Base-by-base conservation (phyloP, 345 rosid species). In the Eutrema japonicum region DNA sequence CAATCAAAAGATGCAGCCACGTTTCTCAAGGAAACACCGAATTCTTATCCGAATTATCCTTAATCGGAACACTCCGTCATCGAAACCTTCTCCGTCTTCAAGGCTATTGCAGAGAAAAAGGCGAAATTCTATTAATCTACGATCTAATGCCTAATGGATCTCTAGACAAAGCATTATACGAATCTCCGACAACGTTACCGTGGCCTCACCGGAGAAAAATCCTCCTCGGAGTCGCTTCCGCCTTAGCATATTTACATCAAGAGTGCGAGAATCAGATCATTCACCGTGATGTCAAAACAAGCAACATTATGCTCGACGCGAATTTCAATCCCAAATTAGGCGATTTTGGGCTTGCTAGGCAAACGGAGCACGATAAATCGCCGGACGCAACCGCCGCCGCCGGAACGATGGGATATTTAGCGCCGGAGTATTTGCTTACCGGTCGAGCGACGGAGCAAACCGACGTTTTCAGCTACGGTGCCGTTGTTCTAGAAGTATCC, bases 401-500 rank as follows among this genome's bases (percentile, higher is more conserved):
- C 0, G 99, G 99, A 6, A 96, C 99, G 26, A 92, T 96, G 99
- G 99, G 99, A 18, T 96, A 96, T 60, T 79, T 96, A 45, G 99
- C 99, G 12, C 99, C 99, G 2, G 99, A 96, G 68, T 96, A 96
- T 72, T 78, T 96, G 5, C 60, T 85, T 6, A 96, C 99, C 1
- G 98, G 99, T 32, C 83, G 98, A 72, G 99, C 98, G 0, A 82
- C 88, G 0, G 99, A 92, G 60, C 90, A 92, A 79, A 89, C 97
- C 3, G 99, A 96, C 42, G 96, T 89, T 53, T 96, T 86, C 40
- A 96, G 99, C 73, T 96, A 83, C 22, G 99, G 99, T 2, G 96
- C 99, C 0, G 94, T 96, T 58, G 96, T 90, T 51, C 80, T 96
- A 10, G 99, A 96, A 53, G 99, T 96, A 45, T 85, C 84, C 3